These are phyloP conservation scores for Sideroxylon spinosum DNA, from an alignment of 179 eudicot species.

Conservation along the genomic window DNA sequence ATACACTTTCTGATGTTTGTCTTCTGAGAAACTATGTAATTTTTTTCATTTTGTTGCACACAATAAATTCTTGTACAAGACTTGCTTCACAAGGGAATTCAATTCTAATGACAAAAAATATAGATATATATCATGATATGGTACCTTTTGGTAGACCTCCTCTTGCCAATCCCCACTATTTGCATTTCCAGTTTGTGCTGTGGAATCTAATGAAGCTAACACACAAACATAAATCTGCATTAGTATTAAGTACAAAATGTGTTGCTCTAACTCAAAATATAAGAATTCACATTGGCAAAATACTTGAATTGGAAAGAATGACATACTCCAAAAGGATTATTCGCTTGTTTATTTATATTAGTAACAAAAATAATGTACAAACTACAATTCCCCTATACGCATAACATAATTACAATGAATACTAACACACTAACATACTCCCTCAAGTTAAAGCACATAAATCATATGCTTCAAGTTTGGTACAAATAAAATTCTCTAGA, in stretches of 20 bases:
- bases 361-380: too few species aligned
- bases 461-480: too few species aligned
- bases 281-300: not conserved
- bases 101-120: not conserved
- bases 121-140: not conserved
- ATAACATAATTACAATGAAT: too few species aligned
- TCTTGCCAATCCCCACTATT: conserved; percentile 81
- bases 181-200: conserved; percentile 62
- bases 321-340: too few species aligned
- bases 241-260: not conserved
- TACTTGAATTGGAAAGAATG: too few species aligned
- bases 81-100: not conserved
- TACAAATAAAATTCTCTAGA: too few species aligned
- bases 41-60: not conserved
- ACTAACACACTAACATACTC: too few species aligned
- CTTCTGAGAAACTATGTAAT: not conserved
- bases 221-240: not conserved
- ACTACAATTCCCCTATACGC: too few species aligned
- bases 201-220: conserved; percentile 51
- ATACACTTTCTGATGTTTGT: not conserved
- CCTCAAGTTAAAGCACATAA: too few species aligned
- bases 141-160: conserved; percentile 87
- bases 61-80: not conserved
- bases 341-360: too few species aligned
- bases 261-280: not conserved